Evolutionary conservation across 345 rosid species (phyloP), one percentile per base, ranked within the genome.

Genomic region (Salix koriyanagi): DNA sequence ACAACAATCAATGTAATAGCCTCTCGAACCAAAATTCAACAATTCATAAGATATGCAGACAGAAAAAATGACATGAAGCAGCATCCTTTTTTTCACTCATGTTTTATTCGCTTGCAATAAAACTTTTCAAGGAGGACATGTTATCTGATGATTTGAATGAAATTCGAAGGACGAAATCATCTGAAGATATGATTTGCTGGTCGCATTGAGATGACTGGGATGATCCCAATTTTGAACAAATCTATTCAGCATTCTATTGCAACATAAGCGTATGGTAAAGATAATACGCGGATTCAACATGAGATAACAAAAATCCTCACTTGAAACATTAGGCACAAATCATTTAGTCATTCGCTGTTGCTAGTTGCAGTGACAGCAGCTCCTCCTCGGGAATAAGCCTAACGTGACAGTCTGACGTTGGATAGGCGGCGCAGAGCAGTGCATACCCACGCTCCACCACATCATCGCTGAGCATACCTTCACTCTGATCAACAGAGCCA

Each of bases 401-500:
- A 76, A 96, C 85, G 50, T 16, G 89, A 79, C 99, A 96, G 84
- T 93, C 98, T 0, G 98, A 96, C 39, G 80, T 85, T 0, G 99
- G 98, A 79, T 96, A 91, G 23, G 99, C 75, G 0, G 85, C 94
- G 75, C 99, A 96, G 0, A 96, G 83, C 80, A 93, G 90, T 6
- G 97, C 86, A 32, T 87, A 96, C 4, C 99, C 99, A 41, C 94
- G 80, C 58, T 90, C 99, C 76, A 96, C 92, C 37, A 96, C 99
- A 75, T 96, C 99, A 68, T 96, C 99, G 74, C 98, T 93, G 37
- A 93, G 91, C 99, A 93, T 96, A 19, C 99, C 98, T 28, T 90
- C 99, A 76, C 97, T 91, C 86, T 96, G 98, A 86, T 96, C 97
- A 18, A 96, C 96, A 0, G 84, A 65, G 26, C 99, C 97, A 21